A percentile compares a stretch with the other conserved stretches of the same genome.
Evolutionary conservation across 495 filamentous ascomycete genomes (phyloP).

Genomic region (Rhypophila decipiens): DNA sequence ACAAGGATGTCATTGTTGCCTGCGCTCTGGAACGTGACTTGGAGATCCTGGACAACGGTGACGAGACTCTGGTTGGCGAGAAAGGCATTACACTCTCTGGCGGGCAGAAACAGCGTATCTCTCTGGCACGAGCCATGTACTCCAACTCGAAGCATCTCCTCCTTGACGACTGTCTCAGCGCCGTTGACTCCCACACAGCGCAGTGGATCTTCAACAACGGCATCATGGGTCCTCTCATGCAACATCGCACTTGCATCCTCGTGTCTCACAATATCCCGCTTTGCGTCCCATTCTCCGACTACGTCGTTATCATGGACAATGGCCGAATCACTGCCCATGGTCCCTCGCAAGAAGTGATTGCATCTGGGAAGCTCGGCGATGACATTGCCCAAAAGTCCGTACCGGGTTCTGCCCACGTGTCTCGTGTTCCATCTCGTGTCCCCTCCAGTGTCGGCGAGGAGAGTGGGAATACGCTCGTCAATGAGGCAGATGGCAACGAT

Average conservation of each 20-base stretch:
- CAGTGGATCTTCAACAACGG: constrained; percentile 97
- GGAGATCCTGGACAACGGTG: constrained; percentile 84
- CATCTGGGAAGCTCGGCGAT: constrained; percentile 78
- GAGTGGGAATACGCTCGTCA: constrained; percentile 40
- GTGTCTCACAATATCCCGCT: constrained; percentile 94
- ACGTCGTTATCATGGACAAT: constrained; percentile 82
- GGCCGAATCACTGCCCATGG: constrained; percentile 76
- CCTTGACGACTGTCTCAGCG: constrained; percentile 92
- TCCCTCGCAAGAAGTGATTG: constrained; percentile 64
- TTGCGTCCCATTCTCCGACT: constrained; percentile 68
- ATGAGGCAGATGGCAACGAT: constrained; percentile 30
- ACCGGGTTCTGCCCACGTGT: constrained; percentile 57
- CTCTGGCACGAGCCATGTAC: constrained; percentile 88
- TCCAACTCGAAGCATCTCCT: constrained; percentile 85
- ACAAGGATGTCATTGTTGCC: constrained; percentile 79
- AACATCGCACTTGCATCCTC: constrained; percentile 80
- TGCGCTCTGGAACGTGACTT: constrained; percentile 93
- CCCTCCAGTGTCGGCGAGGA: constrained; percentile 60
- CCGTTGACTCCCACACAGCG: constrained; percentile 97
- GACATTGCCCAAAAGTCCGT: constrained; percentile 60
- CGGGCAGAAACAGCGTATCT: constrained; percentile 97
- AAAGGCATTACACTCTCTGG: constrained; percentile 96
- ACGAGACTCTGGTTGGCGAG: constrained; percentile 92
- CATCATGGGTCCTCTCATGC: constrained; percentile 85
- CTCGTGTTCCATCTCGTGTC: constrained; percentile 64